Conservation (phyloP, 495 filamentous ascomycete genomes). For the Xylaria sp. region DNA sequence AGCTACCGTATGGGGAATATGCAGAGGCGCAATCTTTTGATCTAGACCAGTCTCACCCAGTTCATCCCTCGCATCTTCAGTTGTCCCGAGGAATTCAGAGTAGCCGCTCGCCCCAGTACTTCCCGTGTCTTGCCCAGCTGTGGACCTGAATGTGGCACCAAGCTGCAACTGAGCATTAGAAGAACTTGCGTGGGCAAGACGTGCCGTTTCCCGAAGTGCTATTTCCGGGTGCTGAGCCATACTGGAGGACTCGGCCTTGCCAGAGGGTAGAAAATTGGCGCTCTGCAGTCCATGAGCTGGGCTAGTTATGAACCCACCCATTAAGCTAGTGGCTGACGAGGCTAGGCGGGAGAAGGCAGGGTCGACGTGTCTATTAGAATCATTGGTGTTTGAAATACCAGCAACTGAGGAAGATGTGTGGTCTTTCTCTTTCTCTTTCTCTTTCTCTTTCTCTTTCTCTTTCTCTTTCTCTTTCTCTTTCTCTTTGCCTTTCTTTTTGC, state of each 20-base stretch:
- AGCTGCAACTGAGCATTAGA: constrained; percentile 4
- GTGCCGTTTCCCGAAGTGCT: constrained; percentile 23
- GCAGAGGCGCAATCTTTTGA: background rate
- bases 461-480: constrained; percentile 5
- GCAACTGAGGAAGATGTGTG: constrained; percentile 8
- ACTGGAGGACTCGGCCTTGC: constrained; percentile 36
- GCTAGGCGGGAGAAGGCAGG: constrained; percentile 32
- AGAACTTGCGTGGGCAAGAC: constrained; percentile 1
- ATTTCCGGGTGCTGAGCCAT: background rate
- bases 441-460: constrained; percentile 9
- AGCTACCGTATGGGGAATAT: background rate
- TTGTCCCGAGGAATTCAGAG: background rate
- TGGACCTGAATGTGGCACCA: constrained; percentile 32
- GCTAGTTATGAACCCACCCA: constrained; percentile 23
- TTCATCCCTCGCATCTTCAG: background rate
- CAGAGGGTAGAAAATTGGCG: constrained; percentile 21
- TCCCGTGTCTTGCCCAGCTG: background rate
- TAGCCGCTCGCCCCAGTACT: background rate
- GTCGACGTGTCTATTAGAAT: background rate
- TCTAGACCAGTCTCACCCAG: background rate
- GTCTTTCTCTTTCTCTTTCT: background rate
- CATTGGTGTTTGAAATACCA: background rate
- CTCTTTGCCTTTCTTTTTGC: constrained; percentile 2
- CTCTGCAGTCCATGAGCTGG: background rate
- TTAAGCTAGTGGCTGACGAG: constrained; percentile 32